Base-by-base conservation (phyloP, 2,329 filamentous ascomycete genomes). In the Samsoniella hepiali region DNA sequence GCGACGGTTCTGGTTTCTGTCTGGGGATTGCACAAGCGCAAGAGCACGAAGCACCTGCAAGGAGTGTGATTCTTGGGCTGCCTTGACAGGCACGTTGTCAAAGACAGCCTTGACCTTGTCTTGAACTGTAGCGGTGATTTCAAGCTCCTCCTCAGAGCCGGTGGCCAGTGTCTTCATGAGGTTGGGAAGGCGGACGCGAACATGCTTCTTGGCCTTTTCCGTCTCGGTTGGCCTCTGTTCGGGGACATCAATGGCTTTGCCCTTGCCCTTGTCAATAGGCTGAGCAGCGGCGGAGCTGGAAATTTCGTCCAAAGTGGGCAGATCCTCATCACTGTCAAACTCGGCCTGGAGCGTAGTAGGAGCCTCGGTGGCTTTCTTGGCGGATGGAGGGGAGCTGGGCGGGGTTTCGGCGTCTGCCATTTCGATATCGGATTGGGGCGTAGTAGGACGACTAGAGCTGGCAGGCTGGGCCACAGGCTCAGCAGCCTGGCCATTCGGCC, bases 31-130 rank as follows among this genome's bases (percentile, higher is more conserved):
- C 29, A 95, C 75, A 65, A 92, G 87, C 3, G 92, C 91, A 15
- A 96, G 84, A 63, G 86, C 84, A 64, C 89, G 89, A n/a, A 95
- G 79, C 17, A 83, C 84, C 32, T 88, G 82, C 65, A 94, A 78
- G 0, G 89, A 86, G 32, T 81, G 80, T 1, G 84, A 79, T 69
- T 91, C 88, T 59, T 86, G 81, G n/a, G 82, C 76, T 71, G 85
- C 86, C 70, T 83, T 86, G 57, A 79, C 78, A 0, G 88, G 90
- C 3, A 89, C 74, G 17, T 84, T 88, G 70, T 92, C 86, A 68
- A 96, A 93, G 2, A 91, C 83, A n/a, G 79, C 77, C 64, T 84
- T 80, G 32, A 88, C 71, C 67, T 80, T 86, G 70, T 78, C 79
- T 67, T 82, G 83, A 58, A 77, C 77, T 1, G 77, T 72, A 34